Evolutionary conservation across 2,329 filamentous ascomycete species (phyloP).

Genomic region (Sporothrix phasma): DNA sequence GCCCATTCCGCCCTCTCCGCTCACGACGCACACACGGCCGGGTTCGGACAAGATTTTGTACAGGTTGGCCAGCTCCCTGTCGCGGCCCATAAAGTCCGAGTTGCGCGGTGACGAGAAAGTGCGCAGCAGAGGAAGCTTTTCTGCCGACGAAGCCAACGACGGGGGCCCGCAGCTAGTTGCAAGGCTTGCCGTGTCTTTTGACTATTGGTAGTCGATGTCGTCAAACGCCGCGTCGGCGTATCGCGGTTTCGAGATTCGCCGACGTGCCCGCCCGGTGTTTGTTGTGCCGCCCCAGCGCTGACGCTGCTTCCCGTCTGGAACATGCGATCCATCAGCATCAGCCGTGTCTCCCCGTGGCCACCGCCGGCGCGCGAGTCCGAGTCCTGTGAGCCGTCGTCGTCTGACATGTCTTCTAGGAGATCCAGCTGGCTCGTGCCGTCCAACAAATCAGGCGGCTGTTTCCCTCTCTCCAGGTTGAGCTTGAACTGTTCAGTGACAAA

Average conservation of each 20-base stretch:
- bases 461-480: slow-evolving; percentile 14
- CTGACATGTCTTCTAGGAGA: slow-evolving; percentile 17
- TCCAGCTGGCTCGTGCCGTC: slow-evolving; percentile 11
- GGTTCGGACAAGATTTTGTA: slow-evolving; percentile 19
- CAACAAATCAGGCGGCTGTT: slow-evolving; percentile 14
- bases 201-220: slow-evolving; percentile 1
- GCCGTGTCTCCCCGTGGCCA: slow-evolving; percentile 8
- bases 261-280: background rate
- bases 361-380: background rate
- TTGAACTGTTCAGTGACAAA: slow-evolving; percentile 19
- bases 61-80: slow-evolving; percentile 16
- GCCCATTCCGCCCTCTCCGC: slow-evolving; percentile 18
- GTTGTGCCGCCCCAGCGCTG: background rate
- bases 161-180: background rate
- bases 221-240: background rate
- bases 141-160: slow-evolving; percentile 9
- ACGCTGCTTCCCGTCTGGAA: slow-evolving; percentile 5
- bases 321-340: slow-evolving; percentile 17
- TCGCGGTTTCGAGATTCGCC: background rate
- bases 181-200: slow-evolving; percentile 1
- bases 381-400: slow-evolving; percentile 8
- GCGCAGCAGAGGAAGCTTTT: slow-evolving; percentile 15
- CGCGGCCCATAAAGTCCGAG: slow-evolving; percentile 17
- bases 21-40: slow-evolving; percentile 18
- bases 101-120: slow-evolving; percentile 13